phyloP scores from a whole-genome alignment of 2,329 filamentous ascomycete genomes.

The Penicillium sumatraense region DNA sequence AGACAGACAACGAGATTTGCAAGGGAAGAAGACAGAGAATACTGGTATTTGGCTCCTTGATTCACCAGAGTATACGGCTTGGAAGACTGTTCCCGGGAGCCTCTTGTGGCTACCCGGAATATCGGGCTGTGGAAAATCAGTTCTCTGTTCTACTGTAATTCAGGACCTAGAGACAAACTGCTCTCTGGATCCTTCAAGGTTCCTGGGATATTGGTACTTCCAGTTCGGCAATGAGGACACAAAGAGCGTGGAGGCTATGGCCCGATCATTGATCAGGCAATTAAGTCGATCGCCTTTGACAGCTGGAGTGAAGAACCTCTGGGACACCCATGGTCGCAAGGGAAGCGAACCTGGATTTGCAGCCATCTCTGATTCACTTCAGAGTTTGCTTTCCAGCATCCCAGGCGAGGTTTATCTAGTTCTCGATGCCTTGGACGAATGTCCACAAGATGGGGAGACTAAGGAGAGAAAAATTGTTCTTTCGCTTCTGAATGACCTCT shows the following conservation, averaged over 20 bases:
- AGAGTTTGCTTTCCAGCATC: not conserved
- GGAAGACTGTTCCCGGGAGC: not conserved
- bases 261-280: not conserved
- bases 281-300: not conserved
- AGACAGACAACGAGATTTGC: not conserved
- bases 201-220: not conserved
- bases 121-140: not conserved
- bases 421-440: not conserved
- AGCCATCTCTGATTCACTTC: not conserved
- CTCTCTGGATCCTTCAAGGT: not conserved
- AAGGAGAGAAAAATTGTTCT: not conserved
- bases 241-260: not conserved
- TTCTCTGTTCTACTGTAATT: constrained; percentile 3
- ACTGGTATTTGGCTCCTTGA: not conserved
- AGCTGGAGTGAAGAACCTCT: not conserved
- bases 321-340: not conserved
- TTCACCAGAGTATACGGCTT: not conserved
- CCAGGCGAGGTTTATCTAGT: not conserved
- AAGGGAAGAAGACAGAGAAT: not conserved
- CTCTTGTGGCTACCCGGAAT: not conserved
- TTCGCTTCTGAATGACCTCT: not conserved
- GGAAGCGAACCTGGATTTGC: not conserved
- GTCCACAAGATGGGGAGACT: not conserved
- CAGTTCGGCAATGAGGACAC: not conserved
- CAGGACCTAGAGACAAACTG: not conserved